Conservation (phyloP, 805 yeast genomes). For the Blastobotrys muscicola region DNA sequence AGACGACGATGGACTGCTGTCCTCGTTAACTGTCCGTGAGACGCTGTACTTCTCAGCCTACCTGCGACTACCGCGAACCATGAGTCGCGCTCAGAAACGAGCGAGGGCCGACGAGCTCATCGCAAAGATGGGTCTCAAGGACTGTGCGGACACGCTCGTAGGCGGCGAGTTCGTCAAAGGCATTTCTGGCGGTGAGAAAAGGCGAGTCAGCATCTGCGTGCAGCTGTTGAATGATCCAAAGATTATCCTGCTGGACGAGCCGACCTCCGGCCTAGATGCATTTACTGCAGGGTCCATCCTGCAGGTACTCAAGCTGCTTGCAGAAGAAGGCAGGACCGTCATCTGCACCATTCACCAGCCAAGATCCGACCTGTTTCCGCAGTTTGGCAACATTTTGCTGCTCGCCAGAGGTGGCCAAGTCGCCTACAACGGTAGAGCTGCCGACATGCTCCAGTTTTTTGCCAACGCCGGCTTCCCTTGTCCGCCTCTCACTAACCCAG, state of each 20-base stretch:
- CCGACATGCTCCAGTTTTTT: constrained; percentile 40
- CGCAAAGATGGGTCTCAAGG: constrained; percentile 55
- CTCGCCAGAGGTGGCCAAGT: constrained; percentile 66
- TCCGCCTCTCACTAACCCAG: constrained; percentile 56
- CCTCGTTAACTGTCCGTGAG: constrained; percentile 68
- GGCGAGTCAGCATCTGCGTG: constrained; percentile 74
- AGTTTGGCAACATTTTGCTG: constrained; percentile 62
- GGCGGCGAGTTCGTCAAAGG: constrained; percentile 56
- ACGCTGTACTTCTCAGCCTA: constrained; percentile 65
- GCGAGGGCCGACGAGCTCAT: constrained; percentile 47
- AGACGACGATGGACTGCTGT: constrained; percentile 62
- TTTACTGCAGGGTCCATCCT: constrained; percentile 65
- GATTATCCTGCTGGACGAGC: constrained; percentile 70
- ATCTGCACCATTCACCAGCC: constrained; percentile 82
- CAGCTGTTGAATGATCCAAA: constrained; percentile 67
- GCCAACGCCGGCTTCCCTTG: constrained; percentile 40
- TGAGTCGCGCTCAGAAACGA: constrained; percentile 36
- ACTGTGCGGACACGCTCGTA: constrained; percentile 67
- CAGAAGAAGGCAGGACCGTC: constrained; percentile 53
- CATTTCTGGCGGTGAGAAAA: constrained; percentile 70
- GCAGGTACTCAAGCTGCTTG: constrained; percentile 46
- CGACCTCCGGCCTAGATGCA: constrained; percentile 82
- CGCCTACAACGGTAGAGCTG: constrained; percentile 54
- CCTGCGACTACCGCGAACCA: constrained; percentile 43
- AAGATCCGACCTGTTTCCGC: constrained; percentile 49